Conservation (phyloP, 352 stramenopile species). For the Phytophthora tubulina region DNA sequence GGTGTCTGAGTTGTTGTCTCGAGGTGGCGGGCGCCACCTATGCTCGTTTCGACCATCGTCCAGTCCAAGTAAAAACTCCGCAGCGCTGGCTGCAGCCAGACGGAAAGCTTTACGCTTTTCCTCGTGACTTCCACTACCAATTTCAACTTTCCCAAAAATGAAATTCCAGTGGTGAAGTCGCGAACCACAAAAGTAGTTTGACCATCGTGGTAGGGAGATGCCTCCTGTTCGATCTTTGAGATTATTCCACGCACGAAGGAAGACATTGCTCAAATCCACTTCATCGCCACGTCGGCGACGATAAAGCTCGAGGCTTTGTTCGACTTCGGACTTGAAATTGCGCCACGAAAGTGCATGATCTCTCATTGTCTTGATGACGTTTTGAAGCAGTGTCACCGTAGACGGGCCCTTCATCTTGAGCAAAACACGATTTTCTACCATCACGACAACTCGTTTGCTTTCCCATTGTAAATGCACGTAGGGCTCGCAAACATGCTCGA, state of each 20-base stretch:
- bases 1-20: conserved; percentile 8
- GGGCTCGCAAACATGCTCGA: conserved; percentile 38
- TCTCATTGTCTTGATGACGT: conserved; percentile 50
- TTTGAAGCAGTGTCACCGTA: conserved; percentile 44
- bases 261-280: conserved; percentile 40
- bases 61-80: conserved; percentile 46
- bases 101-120: conserved; percentile 54
- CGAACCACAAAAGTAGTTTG: conserved; percentile 53
- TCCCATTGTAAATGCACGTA: conserved; percentile 44
- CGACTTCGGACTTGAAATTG: conserved; percentile 48
- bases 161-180: conserved; percentile 70
- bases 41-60: conserved; percentile 26
- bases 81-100: conserved; percentile 42
- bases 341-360: conserved; percentile 50
- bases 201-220: conserved; percentile 42
- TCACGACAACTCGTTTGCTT: conserved; percentile 32
- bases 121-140: conserved; percentile 65
- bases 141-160: conserved; percentile 59
- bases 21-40: conserved; percentile 8
- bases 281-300: conserved; percentile 12
- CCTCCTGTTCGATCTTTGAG: conserved; percentile 43
- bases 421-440: conserved; percentile 56
- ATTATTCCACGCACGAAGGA: conserved; percentile 55
- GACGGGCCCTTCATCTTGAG: conserved; percentile 44
- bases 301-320: conserved; percentile 34